Evolutionary conservation across 2,329 filamentous ascomycete species (phyloP).

Genomic region (Aspergillus transmontanensis): DNA sequence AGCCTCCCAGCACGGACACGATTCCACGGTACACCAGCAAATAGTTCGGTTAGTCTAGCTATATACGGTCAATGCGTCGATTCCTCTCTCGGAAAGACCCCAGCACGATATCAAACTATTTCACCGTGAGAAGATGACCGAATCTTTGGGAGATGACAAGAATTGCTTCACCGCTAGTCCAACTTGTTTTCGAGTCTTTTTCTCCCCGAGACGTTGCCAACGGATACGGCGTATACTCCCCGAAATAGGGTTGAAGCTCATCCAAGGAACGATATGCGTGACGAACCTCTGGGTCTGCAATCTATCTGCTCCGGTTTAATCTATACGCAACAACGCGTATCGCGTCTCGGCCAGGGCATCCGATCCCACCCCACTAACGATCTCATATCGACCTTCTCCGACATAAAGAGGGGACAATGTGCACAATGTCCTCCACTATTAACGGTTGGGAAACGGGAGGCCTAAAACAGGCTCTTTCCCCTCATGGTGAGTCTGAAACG

Average conservation of each 20-base stretch:
- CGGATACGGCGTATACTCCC: background rate
- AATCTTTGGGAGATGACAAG: background rate
- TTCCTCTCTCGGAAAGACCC: background rate
- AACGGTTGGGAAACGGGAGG: background rate
- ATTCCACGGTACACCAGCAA: background rate
- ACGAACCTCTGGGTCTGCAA: slow-evolving; percentile 1
- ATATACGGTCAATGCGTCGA: background rate
- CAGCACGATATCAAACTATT: background rate
- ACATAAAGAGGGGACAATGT: background rate
- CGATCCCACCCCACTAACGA: background rate
- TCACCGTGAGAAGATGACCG: background rate
- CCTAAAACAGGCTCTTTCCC: background rate
- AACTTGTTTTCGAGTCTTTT: background rate
- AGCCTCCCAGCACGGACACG: background rate
- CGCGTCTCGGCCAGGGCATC: background rate
- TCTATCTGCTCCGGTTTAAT: background rate
- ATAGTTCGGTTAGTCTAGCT: background rate
- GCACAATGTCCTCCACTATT: background rate
- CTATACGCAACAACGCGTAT: background rate
- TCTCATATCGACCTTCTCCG: background rate
- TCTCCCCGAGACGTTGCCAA: background rate
- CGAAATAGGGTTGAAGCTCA: background rate
- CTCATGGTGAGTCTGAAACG: background rate
- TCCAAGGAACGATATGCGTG: background rate
- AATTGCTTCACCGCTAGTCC: background rate